Evolutionary conservation across 768 basidiomycete species (phyloP), one percentile per base, ranked within the genome.

Genomic region (Leccinum disarticulatum): DNA sequence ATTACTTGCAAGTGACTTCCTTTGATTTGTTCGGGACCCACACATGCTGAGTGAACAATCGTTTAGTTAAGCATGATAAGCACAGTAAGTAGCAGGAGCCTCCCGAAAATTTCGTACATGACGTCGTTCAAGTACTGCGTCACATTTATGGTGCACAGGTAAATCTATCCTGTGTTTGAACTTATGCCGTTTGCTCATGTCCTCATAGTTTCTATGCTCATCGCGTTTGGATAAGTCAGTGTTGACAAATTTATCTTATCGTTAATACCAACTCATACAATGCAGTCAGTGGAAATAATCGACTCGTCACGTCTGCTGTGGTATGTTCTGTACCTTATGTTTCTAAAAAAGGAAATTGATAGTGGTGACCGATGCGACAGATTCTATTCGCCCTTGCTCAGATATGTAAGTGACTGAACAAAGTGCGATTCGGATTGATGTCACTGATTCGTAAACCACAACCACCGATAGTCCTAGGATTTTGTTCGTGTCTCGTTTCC

Each of bases 141-240:
- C 46, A 59, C 63, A 2, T 71, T 71, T 41, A 33, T 61, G 15
- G 69, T 70, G 13, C 67, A 70, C 33, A 38, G 63, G 69, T 70
- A 57, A 3, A 35, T 2, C n/a, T 17, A 25, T 17, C 22, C 36
- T 0, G 9, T 22, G n/a, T 33, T 13, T 38, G 14, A 6, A 11
- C 27, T 50, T 27, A 35, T n/a, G 30, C 1, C 3, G 2, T 52
- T 35, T 14, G 8, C 58, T 62, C 9, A 66, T 13, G 1, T 0
- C 2, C 9, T 27, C 10, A 48, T 43, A 71, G 69, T 56, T 70
- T 70, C 28, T 71, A 71, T 27, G 57, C 58, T 25, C 69, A 70
- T 27, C 65, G 67, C 38, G 63, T 70, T 19, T 71, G 67, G 66
- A 68, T 67, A 61, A 70, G 68, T 70, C 43, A 47, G 68, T 51